Percentiles rank a stretch among this genome's conserved stretches.
Conservation (phyloP, 2,329 filamentous ascomycete genomes). For the Calonectria leucothoes region DNA sequence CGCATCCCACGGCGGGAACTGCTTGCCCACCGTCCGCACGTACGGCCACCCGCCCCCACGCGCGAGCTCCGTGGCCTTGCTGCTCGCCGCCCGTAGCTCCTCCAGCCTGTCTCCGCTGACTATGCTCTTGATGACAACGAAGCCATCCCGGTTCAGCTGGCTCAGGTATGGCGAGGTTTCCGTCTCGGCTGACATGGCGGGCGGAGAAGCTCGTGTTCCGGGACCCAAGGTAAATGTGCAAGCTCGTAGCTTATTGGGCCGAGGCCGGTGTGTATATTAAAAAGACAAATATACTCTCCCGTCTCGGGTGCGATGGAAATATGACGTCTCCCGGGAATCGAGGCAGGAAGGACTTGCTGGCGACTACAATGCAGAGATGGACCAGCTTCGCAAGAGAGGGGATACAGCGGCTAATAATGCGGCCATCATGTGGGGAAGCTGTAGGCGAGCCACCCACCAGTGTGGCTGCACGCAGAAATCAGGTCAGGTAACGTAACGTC, state of each 20-base stretch:
- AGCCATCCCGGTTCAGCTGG: slow-evolving; percentile 77
- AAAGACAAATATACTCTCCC: neutral
- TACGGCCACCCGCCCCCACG: slow-evolving; percentile 82
- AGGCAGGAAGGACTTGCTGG: slow-evolving; percentile 19
- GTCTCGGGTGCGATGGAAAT: slow-evolving; percentile 15
- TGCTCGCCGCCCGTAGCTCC: slow-evolving; percentile 69
- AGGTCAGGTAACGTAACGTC: slow-evolving; percentile 37
- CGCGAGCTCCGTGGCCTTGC: slow-evolving; percentile 68
- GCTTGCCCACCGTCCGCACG: slow-evolving; percentile 86
- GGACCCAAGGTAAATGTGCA: neutral
- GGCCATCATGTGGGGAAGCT: slow-evolving; percentile 35
- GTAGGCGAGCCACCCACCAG: slow-evolving; percentile 22
- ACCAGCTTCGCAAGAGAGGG: slow-evolving; percentile 13
- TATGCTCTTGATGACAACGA: slow-evolving; percentile 76
- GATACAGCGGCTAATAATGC: slow-evolving; percentile 24
- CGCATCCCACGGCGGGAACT: slow-evolving; percentile 88
- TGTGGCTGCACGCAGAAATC: slow-evolving; percentile 13
- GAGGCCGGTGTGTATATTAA: slow-evolving; percentile 10
- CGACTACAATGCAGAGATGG: slow-evolving; percentile 8
- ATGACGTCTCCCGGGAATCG: slow-evolving; percentile 23
- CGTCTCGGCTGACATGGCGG: slow-evolving; percentile 27
- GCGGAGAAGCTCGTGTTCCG: neutral
- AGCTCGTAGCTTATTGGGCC: slow-evolving; percentile 23
- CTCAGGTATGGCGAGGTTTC: slow-evolving; percentile 45
- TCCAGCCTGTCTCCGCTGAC: slow-evolving; percentile 67